Conservation (phyloP, 1,284 basidiomycete species). For the Gyrodon tennesseensis region DNA sequence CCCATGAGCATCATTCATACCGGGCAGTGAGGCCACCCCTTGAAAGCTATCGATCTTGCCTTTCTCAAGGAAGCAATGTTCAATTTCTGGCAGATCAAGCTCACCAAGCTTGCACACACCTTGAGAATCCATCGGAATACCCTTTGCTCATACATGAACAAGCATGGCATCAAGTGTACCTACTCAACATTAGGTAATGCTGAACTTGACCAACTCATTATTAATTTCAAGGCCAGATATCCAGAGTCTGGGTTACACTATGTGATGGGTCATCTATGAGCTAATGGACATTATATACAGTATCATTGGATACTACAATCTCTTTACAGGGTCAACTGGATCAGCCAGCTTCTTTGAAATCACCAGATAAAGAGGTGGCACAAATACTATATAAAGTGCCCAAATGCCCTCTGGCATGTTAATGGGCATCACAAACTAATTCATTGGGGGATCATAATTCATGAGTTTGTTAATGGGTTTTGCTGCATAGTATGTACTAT, state of each 20-base stretch:
- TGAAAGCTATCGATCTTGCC: too few species aligned
- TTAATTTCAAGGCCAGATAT: too few species aligned
- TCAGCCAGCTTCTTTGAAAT: background rate
- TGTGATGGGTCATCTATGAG: constrained; percentile 28
- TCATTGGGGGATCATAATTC: constrained; percentile 53
- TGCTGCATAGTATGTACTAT: constrained; percentile 35
- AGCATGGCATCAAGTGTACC: constrained; percentile 14
- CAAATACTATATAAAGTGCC: constrained; percentile 42
- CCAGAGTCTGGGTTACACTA: constrained; percentile 37
- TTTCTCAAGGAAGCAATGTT: constrained; percentile 28
- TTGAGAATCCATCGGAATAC: constrained; percentile 33
- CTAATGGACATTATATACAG: constrained; percentile 31
- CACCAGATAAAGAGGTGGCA: constrained; percentile 32
- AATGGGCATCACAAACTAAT: constrained; percentile 47
- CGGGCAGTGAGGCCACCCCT: constrained; percentile 11
- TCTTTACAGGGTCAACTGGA: background rate
- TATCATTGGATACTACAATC: background rate
- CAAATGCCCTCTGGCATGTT: constrained; percentile 41
- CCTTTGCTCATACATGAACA: constrained; percentile 27
- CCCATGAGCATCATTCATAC: background rate
- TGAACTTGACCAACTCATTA: constrained; percentile 36
- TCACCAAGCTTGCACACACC: constrained; percentile 31
- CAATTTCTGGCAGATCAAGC: constrained; percentile 1
- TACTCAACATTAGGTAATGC: constrained; percentile 29
- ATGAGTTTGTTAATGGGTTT: constrained; percentile 52